Conservation (phyloP, 306 rosid species). For the Acmispon strigosus region DNA sequence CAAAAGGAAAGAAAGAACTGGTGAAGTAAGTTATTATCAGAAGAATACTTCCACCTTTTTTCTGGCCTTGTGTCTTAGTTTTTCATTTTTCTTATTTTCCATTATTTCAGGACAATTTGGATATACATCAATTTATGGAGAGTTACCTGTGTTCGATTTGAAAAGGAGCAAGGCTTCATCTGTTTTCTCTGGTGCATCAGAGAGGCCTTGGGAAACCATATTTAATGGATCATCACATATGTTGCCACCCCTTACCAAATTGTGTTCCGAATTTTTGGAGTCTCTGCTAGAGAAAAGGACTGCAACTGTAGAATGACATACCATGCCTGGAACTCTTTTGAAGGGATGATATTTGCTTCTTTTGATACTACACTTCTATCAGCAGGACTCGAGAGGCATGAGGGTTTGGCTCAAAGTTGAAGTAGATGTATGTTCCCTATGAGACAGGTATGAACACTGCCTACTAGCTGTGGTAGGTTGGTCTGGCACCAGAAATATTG, state of each 20-base stretch:
- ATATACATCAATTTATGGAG: constrained; percentile 68
- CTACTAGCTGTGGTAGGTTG: neutral
- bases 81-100: neutral
- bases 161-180: constrained; percentile 30
- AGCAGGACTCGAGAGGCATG: neutral
- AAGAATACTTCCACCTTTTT: neutral
- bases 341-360: constrained; percentile 2
- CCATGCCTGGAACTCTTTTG: neutral
- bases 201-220: constrained; percentile 85
- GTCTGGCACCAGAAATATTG: constrained; percentile 10
- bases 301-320: constrained; percentile 34
- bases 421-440: neutral
- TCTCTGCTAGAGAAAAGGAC: constrained; percentile 65
- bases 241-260: constrained; percentile 78
- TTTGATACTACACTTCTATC: neutral
- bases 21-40: neutral
- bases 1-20: neutral
- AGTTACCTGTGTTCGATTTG: constrained; percentile 51
- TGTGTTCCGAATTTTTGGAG: constrained; percentile 73
- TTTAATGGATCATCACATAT: constrained; percentile 69
- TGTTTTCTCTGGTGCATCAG: constrained; percentile 52
- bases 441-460: neutral
- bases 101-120: constrained; percentile 57
- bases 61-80: neutral
- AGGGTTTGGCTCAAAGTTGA: constrained; percentile 9